These are phyloP conservation scores for Colletotrichum gigasporum DNA, from an alignment of 2,329 filamentous ascomycete species.

Conservation along the genomic window DNA sequence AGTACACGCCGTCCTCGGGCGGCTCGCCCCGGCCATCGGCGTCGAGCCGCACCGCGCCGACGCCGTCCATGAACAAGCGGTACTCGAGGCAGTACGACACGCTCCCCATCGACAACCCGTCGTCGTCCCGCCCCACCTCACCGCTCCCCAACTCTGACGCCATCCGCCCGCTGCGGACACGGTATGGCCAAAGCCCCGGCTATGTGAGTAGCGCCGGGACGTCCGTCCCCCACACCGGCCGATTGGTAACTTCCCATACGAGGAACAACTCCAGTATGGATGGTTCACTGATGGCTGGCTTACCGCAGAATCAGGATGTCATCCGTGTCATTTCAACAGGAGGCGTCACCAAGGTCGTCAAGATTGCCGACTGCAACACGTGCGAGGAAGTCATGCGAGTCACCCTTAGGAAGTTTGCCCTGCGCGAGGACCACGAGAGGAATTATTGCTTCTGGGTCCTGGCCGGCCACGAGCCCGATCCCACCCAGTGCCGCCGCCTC, in stretches of 20 bases:
- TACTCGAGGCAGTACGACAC: conserved; percentile 71
- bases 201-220: conserved; percentile 61
- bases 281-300: conserved; percentile 83
- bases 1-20: conserved; percentile 68
- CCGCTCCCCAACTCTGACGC: conserved; percentile 67
- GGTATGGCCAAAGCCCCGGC: conserved; percentile 65
- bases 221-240: conserved; percentile 70
- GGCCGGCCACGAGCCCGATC: conserved; percentile 84
- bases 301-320: conserved; percentile 87
- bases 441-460: conserved; percentile 98
- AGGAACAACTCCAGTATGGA: conserved; percentile 87
- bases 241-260: conserved; percentile 74
- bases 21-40: conserved; percentile 69
- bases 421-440: conserved; percentile 89
- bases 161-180: conserved; percentile 60
- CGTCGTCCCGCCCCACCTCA: conserved; percentile 75
- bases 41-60: conserved; percentile 52
- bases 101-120: conserved; percentile 51
- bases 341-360: conserved; percentile 91
- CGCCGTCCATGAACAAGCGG: conserved; percentile 64
- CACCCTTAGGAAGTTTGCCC: conserved; percentile 85
- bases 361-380: conserved; percentile 89
- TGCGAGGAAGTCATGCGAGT: conserved; percentile 93
- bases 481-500: conserved; percentile 81
- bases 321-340: conserved; percentile 94